Conservation (phyloP, 257 asterid species). For the Echites panduratus region DNA sequence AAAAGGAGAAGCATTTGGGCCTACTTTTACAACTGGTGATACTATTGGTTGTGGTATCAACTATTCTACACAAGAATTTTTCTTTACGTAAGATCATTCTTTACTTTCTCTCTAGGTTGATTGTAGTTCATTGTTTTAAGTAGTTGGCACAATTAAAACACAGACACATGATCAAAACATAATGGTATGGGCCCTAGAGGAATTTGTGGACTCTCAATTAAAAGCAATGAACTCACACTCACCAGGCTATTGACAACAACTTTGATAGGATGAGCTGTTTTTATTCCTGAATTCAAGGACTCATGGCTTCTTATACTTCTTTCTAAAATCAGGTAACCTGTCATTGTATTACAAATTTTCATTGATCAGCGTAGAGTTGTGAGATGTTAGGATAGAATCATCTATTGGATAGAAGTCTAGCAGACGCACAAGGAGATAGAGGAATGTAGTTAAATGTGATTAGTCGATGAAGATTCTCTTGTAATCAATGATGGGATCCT, state of each 20-base stretch:
- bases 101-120: not conserved
- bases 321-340: not conserved
- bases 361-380: not conserved
- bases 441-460: not conserved
- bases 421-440: not conserved
- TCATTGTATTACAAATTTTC: not conserved
- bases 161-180: not conserved
- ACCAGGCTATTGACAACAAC: no score
- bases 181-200: not conserved
- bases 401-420: not conserved
- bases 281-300: not conserved
- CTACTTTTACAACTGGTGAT: slow-evolving; percentile 77
- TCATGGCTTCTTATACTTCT: not conserved
- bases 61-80: slow-evolving; percentile 70
- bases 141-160: not conserved
- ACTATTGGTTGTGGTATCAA: slow-evolving; percentile 94
- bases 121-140: not conserved
- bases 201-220: not conserved
- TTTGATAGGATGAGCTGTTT: not conserved
- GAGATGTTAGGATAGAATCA: not conserved
- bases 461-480: not conserved
- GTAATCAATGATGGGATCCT: not conserved
- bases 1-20: slow-evolving; percentile 88
- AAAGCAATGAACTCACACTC: not conserved
- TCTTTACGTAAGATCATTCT: slow-evolving; percentile 74